Percentiles rank a stretch among this genome's conserved stretches.
Conservation (phyloP, 805 yeast species). For the Wickerhamiella australiensis region DNA sequence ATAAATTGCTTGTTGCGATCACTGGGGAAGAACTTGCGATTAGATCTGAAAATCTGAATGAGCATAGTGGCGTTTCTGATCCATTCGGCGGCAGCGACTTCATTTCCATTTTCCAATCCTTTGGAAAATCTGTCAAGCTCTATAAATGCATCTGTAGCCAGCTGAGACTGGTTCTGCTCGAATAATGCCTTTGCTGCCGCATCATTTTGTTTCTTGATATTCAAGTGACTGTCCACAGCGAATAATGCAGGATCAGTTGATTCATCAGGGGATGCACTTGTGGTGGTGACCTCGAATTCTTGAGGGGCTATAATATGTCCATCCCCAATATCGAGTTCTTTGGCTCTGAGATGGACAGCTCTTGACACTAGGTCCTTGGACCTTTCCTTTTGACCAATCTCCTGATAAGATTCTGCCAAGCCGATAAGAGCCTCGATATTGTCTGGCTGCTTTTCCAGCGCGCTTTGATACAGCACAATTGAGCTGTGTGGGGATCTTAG, state of each 20-base stretch:
- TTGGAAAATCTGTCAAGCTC: constrained; percentile 42
- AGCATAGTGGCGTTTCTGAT: constrained; percentile 69
- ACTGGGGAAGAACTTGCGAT: constrained; percentile 63
- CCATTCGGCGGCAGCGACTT: constrained; percentile 67
- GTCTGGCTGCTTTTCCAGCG: constrained; percentile 26
- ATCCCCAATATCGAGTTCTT: constrained; percentile 1
- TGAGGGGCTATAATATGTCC: neutral
- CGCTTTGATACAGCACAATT: constrained; percentile 22
- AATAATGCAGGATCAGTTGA: neutral
- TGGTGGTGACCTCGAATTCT: neutral
- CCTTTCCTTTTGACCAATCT: constrained; percentile 24
- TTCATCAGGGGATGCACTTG: constrained; percentile 1
- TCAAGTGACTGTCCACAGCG: constrained; percentile 14
- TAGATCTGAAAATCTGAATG: constrained; percentile 69
- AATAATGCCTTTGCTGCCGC: constrained; percentile 48
- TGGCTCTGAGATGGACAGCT: constrained; percentile 22
- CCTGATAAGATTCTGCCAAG: constrained; percentile 67
- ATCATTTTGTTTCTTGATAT: constrained; percentile 20
- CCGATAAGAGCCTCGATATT: constrained; percentile 65
- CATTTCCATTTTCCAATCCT: constrained; percentile 39
- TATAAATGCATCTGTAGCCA: constrained; percentile 22
- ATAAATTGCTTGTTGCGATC: constrained; percentile 43
- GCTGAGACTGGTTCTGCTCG: constrained; percentile 20
- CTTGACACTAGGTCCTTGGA: constrained; percentile 26
- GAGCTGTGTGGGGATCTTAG: constrained; percentile 39